Evolutionary conservation across 495 filamentous ascomycete genomes (phyloP), one percentile per base, ranked within the genome.

Genomic region (Mytilinidion resinicola): DNA sequence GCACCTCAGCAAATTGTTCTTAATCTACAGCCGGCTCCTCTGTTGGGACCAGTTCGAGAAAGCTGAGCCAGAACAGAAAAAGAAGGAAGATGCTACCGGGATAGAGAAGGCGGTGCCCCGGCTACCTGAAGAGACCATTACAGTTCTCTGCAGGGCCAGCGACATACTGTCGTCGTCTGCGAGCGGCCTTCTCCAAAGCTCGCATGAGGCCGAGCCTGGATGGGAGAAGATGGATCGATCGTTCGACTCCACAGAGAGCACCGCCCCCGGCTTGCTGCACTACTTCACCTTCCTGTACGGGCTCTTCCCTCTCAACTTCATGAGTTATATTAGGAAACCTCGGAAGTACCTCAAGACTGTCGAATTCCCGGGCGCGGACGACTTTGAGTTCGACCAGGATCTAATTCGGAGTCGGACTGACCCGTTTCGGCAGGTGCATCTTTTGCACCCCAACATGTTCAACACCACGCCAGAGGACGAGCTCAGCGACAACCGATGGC

Each of bases 281-380:
- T 80, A 96, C 78, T 83, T 96, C 78, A 82, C 90, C 9, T 82
- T 87, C 43, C 73, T 90, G 3, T 90, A 90, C 58, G 87, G 87
- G 11, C 73, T 90, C 9, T 90, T 90, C 60, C 87, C 87, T n/a
- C 80, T 88, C 57, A 89, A 89, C 66, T 85, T 90, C 67, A 79
- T 85, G 75, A 81, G 81, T 61, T 90, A 87, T 70, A 85, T 90
- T 46, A 77, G 86, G 21, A 89, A 90, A 62, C 86, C 87, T 3
- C 80, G 86, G 37, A 79, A 82, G 63, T 89, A 83, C 57, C 72
- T 90, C 1, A 80, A 85, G 39, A 79, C 83, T 62, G 78, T 80
- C 7, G 75, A 83, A 47, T 80, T 80, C 55, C 69, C 79, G 37
- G 82, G 81, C 51, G 78, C 79, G 19, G 82, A 89, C 30, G 83